Percentiles rank a stretch among this genome's conserved stretches.
Evolutionary conservation across 352 stramenopile species (phyloP).

Genomic region (Vaucheria bursata): DNA sequence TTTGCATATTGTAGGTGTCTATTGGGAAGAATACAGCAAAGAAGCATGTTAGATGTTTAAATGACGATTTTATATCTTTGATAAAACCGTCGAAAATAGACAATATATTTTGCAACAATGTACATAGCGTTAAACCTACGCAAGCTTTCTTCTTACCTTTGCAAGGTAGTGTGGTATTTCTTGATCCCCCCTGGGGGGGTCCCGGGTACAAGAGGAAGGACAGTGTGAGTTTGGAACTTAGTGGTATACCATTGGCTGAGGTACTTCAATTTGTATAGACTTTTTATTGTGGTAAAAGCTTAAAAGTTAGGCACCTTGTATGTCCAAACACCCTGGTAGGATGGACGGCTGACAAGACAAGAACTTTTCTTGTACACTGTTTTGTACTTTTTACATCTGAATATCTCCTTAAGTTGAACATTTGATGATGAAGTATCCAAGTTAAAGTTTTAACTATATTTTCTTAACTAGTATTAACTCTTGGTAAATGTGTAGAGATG

Average conservation of each 20-base stretch:
- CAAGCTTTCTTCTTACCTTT: background rate
- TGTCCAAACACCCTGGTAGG: background rate
- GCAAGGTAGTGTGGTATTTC: conserved; percentile 11
- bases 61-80: conserved; percentile 13
- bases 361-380: too few species aligned
- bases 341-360: too few species aligned
- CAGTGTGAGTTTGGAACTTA: background rate
- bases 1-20: too few species aligned
- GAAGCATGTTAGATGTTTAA: conserved; percentile 15
- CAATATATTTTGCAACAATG: too few species aligned
- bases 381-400: too few species aligned
- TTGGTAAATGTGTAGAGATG: background rate
- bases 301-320: background rate
- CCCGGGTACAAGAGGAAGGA: conserved; percentile 11
- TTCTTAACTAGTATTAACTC: background rate
- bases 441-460: background rate
- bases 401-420: too few species aligned
- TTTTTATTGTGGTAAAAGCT: background rate
- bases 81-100: conserved; percentile 12
- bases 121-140: too few species aligned
- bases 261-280: background rate
- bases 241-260: background rate
- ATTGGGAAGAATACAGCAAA: background rate
- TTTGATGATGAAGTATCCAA: too few species aligned
- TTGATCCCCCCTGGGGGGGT: conserved; percentile 31